Base-by-base conservation (phyloP, 2,329 filamentous ascomycete species). In the Pseudopyrenochaeta lycopersici region DNA sequence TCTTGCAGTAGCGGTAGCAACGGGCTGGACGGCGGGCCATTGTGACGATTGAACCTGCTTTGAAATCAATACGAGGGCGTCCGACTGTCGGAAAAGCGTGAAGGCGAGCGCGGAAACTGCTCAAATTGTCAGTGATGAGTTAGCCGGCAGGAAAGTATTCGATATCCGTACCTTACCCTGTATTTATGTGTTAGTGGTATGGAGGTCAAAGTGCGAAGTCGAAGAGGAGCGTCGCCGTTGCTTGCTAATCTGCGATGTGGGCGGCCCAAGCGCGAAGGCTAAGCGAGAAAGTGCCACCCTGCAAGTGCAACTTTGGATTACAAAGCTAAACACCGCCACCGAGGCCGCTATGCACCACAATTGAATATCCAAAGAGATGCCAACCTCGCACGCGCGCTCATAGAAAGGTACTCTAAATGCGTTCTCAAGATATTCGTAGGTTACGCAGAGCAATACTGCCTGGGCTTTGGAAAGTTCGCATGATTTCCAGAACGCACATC, bases 1-100 rank as follows among this genome's bases (percentile, higher is more conserved):
- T 99, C 92, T 99, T 99, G 93, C 95, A 99, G 91, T 99, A 99
- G 80, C 95, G 90, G 89, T 97, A 99, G 87, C 95, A 99, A 87
- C 95, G 91, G 79, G 95, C 95, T 80, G 95, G 95, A 90, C 95
- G 92, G 84, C 95, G 92, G 80, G 95, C 95, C 95, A 99, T 99
- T 86, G 89, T 93, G 89, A 89, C 87, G 83, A 85, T 70, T 55
- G 76, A 64, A 74, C 73, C 69, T 75, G 70, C 68, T 78, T 76
- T 76, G 74, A 72, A 78, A 79, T 78, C 80, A 79, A 79, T 81
- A 77, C 80, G 76, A 74, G 64, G 39, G 46, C 32, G 54, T 64
- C 58, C 58, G 49, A 56, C 32, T 30, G 45, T 39, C 46, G 54
- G 40, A 44, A 27, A 31, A 33, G 44, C 51, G 36, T 42, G 60